Evolutionary conservation across 2,329 filamentous ascomycete genomes (phyloP).

Genomic region (Epichloe uncinata): DNA sequence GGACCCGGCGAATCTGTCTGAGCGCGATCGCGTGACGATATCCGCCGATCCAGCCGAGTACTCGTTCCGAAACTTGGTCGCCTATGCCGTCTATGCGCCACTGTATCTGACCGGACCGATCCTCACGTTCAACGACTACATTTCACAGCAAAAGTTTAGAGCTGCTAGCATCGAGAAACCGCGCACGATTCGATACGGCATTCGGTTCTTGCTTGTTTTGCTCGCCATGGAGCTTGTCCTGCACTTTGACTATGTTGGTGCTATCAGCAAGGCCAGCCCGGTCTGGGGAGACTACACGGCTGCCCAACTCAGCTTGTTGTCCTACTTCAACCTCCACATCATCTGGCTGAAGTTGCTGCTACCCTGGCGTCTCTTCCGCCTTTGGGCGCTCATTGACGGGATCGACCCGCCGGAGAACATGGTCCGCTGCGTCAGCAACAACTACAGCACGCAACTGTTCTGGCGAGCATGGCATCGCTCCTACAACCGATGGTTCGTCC

Average conservation of each 20-base stretch:
- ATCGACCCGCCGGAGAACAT: constrained; percentile 97
- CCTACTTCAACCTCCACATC: constrained; percentile 90
- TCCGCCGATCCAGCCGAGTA: constrained; percentile 61
- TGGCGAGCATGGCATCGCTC: constrained; percentile 95
- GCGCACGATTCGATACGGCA: constrained; percentile 66
- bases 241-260: constrained; percentile 87
- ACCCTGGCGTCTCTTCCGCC: constrained; percentile 94
- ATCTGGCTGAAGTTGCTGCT: constrained; percentile 97
- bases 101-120: constrained; percentile 90
- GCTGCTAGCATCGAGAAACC: constrained; percentile 54
- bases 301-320: constrained; percentile 76
- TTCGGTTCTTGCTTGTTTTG: constrained; percentile 69
- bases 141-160: constrained; percentile 68
- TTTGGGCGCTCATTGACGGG: constrained; percentile 86
- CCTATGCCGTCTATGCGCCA: constrained; percentile 82
- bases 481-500: constrained; percentile 87
- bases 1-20: constrained; percentile 74
- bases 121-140: constrained; percentile 95
- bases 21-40: constrained; percentile 70
- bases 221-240: constrained; percentile 84
- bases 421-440: constrained; percentile 90
- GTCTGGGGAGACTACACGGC: constrained; percentile 76
- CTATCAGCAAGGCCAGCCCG: constrained; percentile 71
- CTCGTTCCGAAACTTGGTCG: constrained; percentile 74
- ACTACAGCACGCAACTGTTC: constrained; percentile 81